A percentile compares a stretch with the other conserved stretches of the same genome.
Conservation (phyloP, 805 yeast species). For the Saccharomycopsis microspora region DNA sequence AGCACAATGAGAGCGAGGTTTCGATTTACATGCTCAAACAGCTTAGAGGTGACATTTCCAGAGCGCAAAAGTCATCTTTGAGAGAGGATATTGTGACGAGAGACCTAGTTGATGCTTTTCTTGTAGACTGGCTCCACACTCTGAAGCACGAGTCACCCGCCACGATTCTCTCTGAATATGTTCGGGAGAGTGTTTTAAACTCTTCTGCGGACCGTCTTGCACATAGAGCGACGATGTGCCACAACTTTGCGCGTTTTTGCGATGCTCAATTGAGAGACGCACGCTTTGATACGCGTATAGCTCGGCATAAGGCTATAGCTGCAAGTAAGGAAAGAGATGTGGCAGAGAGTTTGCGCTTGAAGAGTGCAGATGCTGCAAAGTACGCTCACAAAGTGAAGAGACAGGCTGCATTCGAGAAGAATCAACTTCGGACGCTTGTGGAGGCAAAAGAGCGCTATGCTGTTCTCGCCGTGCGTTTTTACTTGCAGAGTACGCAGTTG, state of each 20-base stretch:
- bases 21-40: constrained; percentile 45
- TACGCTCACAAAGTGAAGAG: constrained; percentile 37
- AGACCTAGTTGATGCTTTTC: constrained; percentile 24
- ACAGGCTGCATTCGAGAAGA: constrained; percentile 38
- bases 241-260: constrained; percentile 62
- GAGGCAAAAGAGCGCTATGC: constrained; percentile 33
- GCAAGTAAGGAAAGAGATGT: constrained; percentile 33
- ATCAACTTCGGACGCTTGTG: constrained; percentile 30
- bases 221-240: constrained; percentile 31
- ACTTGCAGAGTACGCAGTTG: constrained; percentile 39
- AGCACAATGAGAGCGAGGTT: constrained; percentile 38
- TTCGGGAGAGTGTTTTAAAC: constrained; percentile 29
- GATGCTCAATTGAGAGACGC: constrained; percentile 45
- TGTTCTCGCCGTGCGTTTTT: constrained; percentile 44
- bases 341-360: constrained; percentile 25
- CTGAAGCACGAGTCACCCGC: constrained; percentile 61
- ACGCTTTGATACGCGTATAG: constrained; percentile 32
- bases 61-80: constrained; percentile 12
- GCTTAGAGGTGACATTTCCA: constrained; percentile 15
- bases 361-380: constrained; percentile 37
- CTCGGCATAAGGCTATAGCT: constrained; percentile 29
- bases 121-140: constrained; percentile 61
- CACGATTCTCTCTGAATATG: constrained; percentile 44
- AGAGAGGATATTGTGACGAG: constrained; percentile 15
- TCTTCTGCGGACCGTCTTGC: background rate